These are phyloP conservation scores for Bimuria novae-zelandiae DNA, from an alignment of 2,329 filamentous ascomycete species.

Conservation along the genomic window DNA sequence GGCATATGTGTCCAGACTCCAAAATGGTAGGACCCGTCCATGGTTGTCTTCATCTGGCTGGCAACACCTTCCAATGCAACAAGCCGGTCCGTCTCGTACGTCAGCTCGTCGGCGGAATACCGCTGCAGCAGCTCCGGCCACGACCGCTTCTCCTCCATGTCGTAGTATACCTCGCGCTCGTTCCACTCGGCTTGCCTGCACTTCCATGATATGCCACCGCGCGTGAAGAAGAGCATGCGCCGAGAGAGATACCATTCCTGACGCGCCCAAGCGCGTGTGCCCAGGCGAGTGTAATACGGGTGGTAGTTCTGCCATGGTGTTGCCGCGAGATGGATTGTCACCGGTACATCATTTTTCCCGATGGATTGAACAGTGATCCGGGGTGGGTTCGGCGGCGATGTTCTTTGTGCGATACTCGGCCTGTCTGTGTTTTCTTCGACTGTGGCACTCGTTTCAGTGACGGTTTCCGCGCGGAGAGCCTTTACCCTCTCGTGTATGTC, in stretches of 20 bases:
- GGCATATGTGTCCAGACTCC: neutral
- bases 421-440: neutral
- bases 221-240: no score
- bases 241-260: no score
- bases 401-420: slow-evolving; percentile 1
- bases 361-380: slow-evolving; percentile 3
- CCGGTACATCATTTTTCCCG: neutral
- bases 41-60: neutral
- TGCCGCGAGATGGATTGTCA: slow-evolving; percentile 5
- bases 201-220: no score
- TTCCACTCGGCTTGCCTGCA: no score
- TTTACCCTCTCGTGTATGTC: slow-evolving; percentile 1
- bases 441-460: neutral
- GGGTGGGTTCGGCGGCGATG: slow-evolving; percentile 1
- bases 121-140: neutral
- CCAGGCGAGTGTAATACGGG: no score
- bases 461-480: neutral
- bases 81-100: slow-evolving; percentile 5
- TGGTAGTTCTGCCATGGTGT: no score
- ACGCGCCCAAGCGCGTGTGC: no score
- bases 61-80: slow-evolving; percentile 2
- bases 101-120: slow-evolving; percentile 4
- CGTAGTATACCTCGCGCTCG: no score
- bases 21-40: slow-evolving; percentile 1
- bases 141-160: no score